Evolutionary conservation across 1,284 basidiomycete species (phyloP), one percentile per base, ranked within the genome.

Genomic region (Ceratobasidium sp.): DNA sequence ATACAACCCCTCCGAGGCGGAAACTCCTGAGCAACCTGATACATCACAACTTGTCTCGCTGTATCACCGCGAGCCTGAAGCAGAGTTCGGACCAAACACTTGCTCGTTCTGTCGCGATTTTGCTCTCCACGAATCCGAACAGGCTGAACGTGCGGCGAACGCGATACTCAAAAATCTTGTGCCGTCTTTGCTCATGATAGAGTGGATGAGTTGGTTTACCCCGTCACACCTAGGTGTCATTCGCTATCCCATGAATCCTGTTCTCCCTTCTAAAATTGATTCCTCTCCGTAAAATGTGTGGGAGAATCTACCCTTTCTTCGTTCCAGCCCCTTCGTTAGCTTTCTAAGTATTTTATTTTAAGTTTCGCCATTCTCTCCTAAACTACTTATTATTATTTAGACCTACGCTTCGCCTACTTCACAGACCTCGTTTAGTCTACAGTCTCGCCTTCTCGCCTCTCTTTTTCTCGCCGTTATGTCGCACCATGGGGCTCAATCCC

Each of bases 131-230:
- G 45, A 41, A 17, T 60, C 69, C 9, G 51, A 47, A 36, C 24
- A 19, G 24, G 57, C 59, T 22, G 69, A 73, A 17, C 27, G 24
- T 24, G 53, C 47, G 9, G 69, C 57, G 14, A 73, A 59, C 33
- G 22, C 19, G 0, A 27, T 63, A 14, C n/a, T 73, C 27, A 63
- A 63, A 31, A 29, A 17, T 24, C 31, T 44, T 27, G 24, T 73
- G 33, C 59, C 57, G 6, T 44, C 8, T 15, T n/a, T 73, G 9
- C 29, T 63, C 19, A 50, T n/a, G 8, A 31, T 73, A 14, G 59
- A 73, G 36, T 73, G 71, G 71, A 73, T 62, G 71, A 50, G 63
- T n/a, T 73, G 71, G 71, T 73, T 73, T 17, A 50, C 48, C 5
- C 47, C 59, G 1, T 73, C 48, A 5, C 66, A 69, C 44, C 50